Evolutionary conservation across 805 yeast genomes (phyloP).

Genomic region (Saccharomycopsis vini): DNA sequence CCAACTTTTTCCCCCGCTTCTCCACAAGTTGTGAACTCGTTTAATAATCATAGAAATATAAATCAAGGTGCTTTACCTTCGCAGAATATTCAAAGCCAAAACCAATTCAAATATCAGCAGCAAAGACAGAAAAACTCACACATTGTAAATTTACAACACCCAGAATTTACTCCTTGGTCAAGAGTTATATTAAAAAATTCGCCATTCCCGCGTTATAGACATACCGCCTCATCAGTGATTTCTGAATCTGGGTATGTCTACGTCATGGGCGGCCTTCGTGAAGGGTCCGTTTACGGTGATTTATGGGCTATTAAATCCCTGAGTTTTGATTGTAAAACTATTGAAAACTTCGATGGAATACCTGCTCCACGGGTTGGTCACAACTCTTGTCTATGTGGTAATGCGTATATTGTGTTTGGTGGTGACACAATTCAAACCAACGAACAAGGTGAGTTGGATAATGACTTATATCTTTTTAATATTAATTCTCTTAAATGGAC

Average conservation of each 20-base stretch:
- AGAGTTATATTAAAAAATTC: slow-evolving; percentile 55
- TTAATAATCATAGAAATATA: not conserved
- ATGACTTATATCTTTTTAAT: slow-evolving; percentile 80
- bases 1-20: slow-evolving; percentile 4
- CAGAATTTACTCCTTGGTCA: slow-evolving; percentile 51
- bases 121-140: not conserved
- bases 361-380: slow-evolving; percentile 98
- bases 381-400: slow-evolving; percentile 83
- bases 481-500: slow-evolving; percentile 74
- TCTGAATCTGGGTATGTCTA: slow-evolving; percentile 76
- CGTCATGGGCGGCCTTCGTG: slow-evolving; percentile 92
- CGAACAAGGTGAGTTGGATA: slow-evolving; percentile 70
- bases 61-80: not conserved
- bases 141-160: not conserved
- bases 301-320: slow-evolving; percentile 56
- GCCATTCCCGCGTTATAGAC: slow-evolving; percentile 94
- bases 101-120: not conserved
- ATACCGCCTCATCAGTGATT: slow-evolving; percentile 69
- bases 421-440: slow-evolving; percentile 88
- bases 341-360: slow-evolving; percentile 65
- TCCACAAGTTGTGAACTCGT: not conserved
- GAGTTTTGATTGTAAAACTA: slow-evolving; percentile 38
- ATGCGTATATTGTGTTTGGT: slow-evolving; percentile 90
- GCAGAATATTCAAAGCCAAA: not conserved
- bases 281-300: slow-evolving; percentile 88